A percentile compares a stretch with the other conserved stretches of the same genome.
phyloP scores from a whole-genome alignment of 192 early-diverging fungal genomes.

The Backusella westeae region DNA sequence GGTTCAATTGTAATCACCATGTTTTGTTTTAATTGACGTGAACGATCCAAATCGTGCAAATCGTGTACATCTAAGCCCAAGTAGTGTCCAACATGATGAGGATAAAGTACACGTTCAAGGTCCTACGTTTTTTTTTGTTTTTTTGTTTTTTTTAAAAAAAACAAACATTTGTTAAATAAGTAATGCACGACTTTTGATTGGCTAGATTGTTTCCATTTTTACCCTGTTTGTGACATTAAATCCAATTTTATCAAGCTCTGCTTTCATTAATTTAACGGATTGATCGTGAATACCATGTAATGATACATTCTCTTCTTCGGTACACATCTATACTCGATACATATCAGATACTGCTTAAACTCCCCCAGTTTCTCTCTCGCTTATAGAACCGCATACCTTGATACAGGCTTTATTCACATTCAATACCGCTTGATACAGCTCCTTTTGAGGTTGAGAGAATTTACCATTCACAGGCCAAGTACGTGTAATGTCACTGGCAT shows the following conservation, averaged over 20 bases:
- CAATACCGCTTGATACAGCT: slow-evolving; percentile 83
- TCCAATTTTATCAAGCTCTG: slow-evolving; percentile 71
- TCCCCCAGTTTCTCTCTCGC: neutral
- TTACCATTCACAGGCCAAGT: slow-evolving; percentile 92
- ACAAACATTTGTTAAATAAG: no score
- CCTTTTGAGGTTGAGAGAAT: slow-evolving; percentile 74
- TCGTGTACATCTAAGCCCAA: slow-evolving; percentile 97
- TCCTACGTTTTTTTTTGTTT: slow-evolving; percentile 54
- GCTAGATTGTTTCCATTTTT: neutral
- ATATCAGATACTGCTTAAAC: neutral
- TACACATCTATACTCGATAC: slow-evolving; percentile 43
- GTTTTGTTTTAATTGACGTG: slow-evolving; percentile 63
- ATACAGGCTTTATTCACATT: slow-evolving; percentile 85
- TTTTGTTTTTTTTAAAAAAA: neutral
- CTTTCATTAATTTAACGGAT: slow-evolving; percentile 64
- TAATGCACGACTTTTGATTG: no score
- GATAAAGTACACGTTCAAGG: slow-evolving; percentile 77
- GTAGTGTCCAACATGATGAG: slow-evolving; percentile 95
- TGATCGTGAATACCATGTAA: slow-evolving; percentile 84
- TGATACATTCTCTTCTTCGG: slow-evolving; percentile 50
- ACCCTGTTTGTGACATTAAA: slow-evolving; percentile 57
- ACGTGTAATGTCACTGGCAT: slow-evolving; percentile 91
- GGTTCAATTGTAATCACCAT: slow-evolving; percentile 98
- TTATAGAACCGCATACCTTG: slow-evolving; percentile 47
- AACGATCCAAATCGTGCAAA: slow-evolving; percentile 68